phyloP scores from a whole-genome alignment of 2,329 filamentous ascomycete genomes.

The Calonectria honghensis region DNA sequence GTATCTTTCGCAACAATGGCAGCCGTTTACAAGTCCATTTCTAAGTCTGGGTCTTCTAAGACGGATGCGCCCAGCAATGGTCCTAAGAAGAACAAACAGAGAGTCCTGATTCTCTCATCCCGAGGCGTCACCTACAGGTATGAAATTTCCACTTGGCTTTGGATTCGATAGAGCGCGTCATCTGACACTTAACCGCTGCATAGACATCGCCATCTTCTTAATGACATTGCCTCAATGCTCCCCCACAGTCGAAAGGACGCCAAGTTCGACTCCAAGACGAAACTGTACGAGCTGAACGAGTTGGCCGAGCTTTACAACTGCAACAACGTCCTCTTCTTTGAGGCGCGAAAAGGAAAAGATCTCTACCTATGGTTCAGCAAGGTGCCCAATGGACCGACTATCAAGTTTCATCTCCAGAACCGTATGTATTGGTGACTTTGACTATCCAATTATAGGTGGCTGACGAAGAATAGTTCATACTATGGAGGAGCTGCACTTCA shows the following conservation, averaged over 20 bases:
- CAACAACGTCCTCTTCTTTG: conserved; percentile 96
- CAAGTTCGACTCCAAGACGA: conserved; percentile 97
- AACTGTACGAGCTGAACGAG: conserved; percentile 88
- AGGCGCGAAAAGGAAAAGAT: conserved; percentile 95
- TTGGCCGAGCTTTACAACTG: conserved; percentile 87
- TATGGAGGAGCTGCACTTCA: conserved; percentile 97
- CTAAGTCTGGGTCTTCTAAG: conserved; percentile 73
- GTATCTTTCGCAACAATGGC: conserved; percentile 68
- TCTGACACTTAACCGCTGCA: conserved; percentile 41
- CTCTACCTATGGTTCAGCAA: conserved; percentile 96
- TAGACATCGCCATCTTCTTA: conserved; percentile 94
- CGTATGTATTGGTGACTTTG: conserved; percentile 63
- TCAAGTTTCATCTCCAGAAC: conserved; percentile 86
- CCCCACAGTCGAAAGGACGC: conserved; percentile 95
- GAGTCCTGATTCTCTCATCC: conserved; percentile 93
- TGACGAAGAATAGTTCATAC: conserved; percentile 82
- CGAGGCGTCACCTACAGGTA: conserved; percentile 93
- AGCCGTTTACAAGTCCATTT: conserved; percentile 84
- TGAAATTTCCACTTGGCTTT: conserved; percentile 45
- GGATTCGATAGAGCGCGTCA: conserved; percentile 35
- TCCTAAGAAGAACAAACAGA: conserved; percentile 79
- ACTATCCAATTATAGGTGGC: conserved; percentile 25
- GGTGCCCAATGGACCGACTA: conserved; percentile 81
- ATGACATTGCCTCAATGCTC: conserved; percentile 90
- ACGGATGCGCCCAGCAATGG: conserved; percentile 69